Evolutionary conservation across 495 filamentous ascomycete species (phyloP).

Genomic region (Lepraria neglecta): DNA sequence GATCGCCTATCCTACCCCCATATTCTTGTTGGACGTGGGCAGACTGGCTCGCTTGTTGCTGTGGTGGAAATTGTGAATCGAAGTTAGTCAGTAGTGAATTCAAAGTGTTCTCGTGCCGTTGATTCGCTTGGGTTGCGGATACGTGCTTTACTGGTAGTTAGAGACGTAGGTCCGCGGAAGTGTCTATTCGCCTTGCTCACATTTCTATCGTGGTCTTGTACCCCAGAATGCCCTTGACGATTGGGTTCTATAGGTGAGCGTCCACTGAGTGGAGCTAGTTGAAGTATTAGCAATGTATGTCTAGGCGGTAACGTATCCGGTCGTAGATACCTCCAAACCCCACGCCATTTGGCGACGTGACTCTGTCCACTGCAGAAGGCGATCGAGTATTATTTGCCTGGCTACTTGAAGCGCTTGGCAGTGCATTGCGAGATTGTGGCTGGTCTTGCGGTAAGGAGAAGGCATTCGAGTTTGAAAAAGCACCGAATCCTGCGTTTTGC

Average conservation of each 20-base stretch:
- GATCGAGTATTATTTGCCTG: conserved; percentile 31
- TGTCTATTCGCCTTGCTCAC: conserved; percentile 21
- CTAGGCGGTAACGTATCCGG: neutral
- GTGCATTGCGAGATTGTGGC: conserved; percentile 42
- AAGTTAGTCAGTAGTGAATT: conserved; percentile 17
- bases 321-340: conserved; percentile 20
- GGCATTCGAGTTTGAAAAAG: conserved; percentile 42
- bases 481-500: conserved; percentile 59
- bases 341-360: conserved; percentile 27
- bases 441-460: conserved; percentile 35
- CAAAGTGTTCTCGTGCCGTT: conserved; percentile 12
- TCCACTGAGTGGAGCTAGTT: conserved; percentile 10
- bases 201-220: conserved; percentile 32
- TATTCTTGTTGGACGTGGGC: conserved; percentile 20
- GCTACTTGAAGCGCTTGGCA: conserved; percentile 54
- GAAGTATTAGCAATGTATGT: neutral
- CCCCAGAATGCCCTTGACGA: conserved; percentile 22
- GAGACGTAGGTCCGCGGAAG: neutral
- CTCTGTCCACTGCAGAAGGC: conserved; percentile 27
- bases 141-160: conserved; percentile 3
- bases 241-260: conserved; percentile 32
- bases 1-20: conserved; percentile 36
- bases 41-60: conserved; percentile 30
- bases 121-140: conserved; percentile 13
- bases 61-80: conserved; percentile 31